Conservation (phyloP, 371 early-diverging fungal species). For the Mucor plumbeus region DNA sequence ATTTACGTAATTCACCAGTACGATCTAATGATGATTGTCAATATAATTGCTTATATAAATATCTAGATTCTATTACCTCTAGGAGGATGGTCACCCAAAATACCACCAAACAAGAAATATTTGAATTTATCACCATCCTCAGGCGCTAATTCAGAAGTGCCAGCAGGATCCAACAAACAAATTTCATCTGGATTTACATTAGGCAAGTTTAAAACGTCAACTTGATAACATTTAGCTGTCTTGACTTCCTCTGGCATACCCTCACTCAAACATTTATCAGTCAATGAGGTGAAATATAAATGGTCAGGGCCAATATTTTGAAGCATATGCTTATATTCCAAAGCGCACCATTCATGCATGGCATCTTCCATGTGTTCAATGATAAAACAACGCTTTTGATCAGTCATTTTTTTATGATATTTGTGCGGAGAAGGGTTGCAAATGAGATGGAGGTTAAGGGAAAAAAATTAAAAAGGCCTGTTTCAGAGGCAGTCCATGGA, state of each 20-base stretch:
- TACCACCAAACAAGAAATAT: constrained; percentile 84
- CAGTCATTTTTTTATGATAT: background rate
- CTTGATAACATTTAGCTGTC: constrained; percentile 61
- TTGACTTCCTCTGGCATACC: constrained; percentile 60
- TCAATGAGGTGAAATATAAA: constrained; percentile 64
- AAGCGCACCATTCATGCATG: constrained; percentile 75
- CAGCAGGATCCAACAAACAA: constrained; percentile 78
- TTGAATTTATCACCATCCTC: constrained; percentile 74
- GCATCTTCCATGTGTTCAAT: constrained; percentile 82
- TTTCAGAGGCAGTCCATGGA: background rate
- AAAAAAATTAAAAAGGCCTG: background rate
- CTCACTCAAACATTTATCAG: constrained; percentile 51
- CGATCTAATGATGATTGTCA: constrained; percentile 58
- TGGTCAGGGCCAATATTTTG: constrained; percentile 60
- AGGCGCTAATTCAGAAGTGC: constrained; percentile 62
- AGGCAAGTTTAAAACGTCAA: constrained; percentile 64
- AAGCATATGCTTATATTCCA: constrained; percentile 83
- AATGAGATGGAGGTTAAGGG: background rate
- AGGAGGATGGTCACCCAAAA: constrained; percentile 75
- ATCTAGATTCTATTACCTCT: constrained; percentile 49
- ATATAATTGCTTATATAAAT: background rate
- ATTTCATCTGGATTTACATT: constrained; percentile 63
- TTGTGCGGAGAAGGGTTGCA: background rate
- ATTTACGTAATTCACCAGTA: constrained; percentile 72
- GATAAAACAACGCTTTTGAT: constrained; percentile 52